Conservation (phyloP, 768 basidiomycete genomes). For the Russula compacta region DNA sequence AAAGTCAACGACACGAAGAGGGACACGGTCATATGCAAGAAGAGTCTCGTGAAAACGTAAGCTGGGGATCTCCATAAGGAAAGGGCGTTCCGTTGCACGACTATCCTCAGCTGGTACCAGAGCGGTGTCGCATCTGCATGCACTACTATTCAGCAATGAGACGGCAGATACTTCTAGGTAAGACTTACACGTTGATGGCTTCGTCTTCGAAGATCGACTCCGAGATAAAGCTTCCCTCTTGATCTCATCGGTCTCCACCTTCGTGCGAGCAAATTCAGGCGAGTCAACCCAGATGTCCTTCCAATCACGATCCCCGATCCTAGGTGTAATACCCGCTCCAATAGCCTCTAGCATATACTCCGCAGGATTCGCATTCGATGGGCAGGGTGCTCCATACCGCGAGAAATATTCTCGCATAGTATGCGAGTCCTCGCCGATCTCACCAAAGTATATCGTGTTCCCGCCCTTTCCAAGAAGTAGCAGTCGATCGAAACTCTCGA, state of each 20-base stretch:
- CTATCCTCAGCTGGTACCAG: slow-evolving; percentile 61
- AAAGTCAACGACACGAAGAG: slow-evolving; percentile 71
- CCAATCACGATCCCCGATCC: slow-evolving; percentile 78
- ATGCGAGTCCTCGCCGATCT: slow-evolving; percentile 68
- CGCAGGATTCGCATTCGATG: slow-evolving; percentile 68
- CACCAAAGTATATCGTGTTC: slow-evolving; percentile 88
- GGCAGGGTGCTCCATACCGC: slow-evolving; percentile 64
- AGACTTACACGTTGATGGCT: slow-evolving; percentile 7
- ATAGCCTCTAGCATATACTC: slow-evolving; percentile 78
- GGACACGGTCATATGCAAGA: slow-evolving; percentile 63
- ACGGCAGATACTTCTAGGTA: not conserved
- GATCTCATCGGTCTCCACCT: slow-evolving; percentile 35
- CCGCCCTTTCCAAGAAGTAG: slow-evolving; percentile 72
- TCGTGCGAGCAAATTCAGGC: slow-evolving; percentile 37
- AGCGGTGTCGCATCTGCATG: slow-evolving; percentile 46
- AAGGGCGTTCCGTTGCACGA: slow-evolving; percentile 58
- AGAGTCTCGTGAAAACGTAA: slow-evolving; percentile 81
- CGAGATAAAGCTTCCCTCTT: slow-evolving; percentile 24
- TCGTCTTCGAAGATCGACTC: not conserved
- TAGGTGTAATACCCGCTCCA: slow-evolving; percentile 69
- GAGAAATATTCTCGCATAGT: slow-evolving; percentile 72
- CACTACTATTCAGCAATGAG: slow-evolving; percentile 32
- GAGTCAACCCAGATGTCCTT: slow-evolving; percentile 78
- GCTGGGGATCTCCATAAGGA: slow-evolving; percentile 80
- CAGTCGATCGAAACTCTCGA: slow-evolving; percentile 77